Evolutionary conservation across 768 basidiomycete genomes (phyloP), one percentile per base, ranked within the genome.

Genomic region (Coprinopsis marcescibilis): DNA sequence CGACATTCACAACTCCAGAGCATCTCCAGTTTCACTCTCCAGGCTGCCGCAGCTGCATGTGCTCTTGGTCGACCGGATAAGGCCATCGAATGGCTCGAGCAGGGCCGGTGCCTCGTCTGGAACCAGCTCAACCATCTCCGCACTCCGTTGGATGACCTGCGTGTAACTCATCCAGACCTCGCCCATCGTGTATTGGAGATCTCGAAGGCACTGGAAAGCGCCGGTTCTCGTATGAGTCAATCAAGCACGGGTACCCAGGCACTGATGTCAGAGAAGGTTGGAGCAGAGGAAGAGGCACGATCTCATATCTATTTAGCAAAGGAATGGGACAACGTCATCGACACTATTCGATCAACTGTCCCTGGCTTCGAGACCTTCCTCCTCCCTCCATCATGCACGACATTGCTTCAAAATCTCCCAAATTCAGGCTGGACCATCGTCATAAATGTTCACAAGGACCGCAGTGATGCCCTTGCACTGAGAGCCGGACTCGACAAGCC

Each of bases 21-120:
- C 4, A 20, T 34, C 2, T 35, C 39, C n/a, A 20, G 29, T 10
- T n/a, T 46, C 4, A 19, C 50, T 2, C n/a, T 43, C 3, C 19
- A 46, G 12, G 62, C 64, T 3, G 61, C 57, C 0, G 53, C 59
- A 7, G 57, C 55, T 19, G 64, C 63, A 7, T 56, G 62, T 26
- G 44, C 52, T 26, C 17, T 42, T 5, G 45, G 45, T 7, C 49
- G 60, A 10, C 44, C 53, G 12, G 47, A 60, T 6, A 55, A 46
- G n/a, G 63, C 60, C n/a, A 53, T 70, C 24, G 65, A 69, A 49
- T 58, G 67, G 58, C 56, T 71, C 4, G 62, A 64, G 29, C 56
- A 60, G 44, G 61, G 64, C 1, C 56, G 62, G 3, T 57, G 57
- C 20, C 43, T 63, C 12, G 48, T 60, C 5, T 65, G 66, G 63